phyloP scores from a whole-genome alignment of 1,139 yeast species.

The Geotrichum australiense region DNA sequence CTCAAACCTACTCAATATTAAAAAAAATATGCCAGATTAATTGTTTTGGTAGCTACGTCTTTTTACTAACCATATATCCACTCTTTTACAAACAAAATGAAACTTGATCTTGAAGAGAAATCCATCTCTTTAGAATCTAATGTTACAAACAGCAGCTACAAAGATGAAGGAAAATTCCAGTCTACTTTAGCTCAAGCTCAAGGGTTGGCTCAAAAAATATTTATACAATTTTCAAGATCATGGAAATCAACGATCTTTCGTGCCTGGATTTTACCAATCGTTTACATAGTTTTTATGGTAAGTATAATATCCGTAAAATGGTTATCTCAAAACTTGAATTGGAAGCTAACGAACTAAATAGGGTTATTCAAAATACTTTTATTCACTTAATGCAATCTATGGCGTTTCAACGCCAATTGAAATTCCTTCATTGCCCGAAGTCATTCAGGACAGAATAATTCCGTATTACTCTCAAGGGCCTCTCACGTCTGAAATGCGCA shows the following conservation, averaged over 20 bases:
- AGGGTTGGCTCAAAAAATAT: no score
- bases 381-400: constrained; percentile 29
- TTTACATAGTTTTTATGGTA: constrained; percentile 31
- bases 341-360: constrained; percentile 4
- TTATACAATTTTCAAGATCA: no score
- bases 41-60: no score
- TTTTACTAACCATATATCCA: no score
- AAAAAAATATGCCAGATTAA: no score
- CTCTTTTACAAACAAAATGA: no score
- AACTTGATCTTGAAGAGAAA: no score
- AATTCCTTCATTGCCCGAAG: constrained; percentile 24
- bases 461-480: constrained; percentile 28
- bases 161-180: no score
- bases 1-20: no score
- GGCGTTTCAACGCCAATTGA: constrained; percentile 31
- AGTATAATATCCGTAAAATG: constrained; percentile 17
- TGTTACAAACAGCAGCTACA: no score
- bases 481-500: constrained; percentile 27
- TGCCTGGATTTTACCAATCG: constrained; percentile 31
- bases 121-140: no score
- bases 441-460: constrained; percentile 26
- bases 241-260: constrained; percentile 32
- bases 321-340: neutral
- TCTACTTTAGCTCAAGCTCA: no score
- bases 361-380: constrained; percentile 32